A percentile compares a stretch with the other conserved stretches of the same genome.
Evolutionary conservation across 176 grass and related monocot genomes (phyloP).

Genomic region (Cenchrus americanus): DNA sequence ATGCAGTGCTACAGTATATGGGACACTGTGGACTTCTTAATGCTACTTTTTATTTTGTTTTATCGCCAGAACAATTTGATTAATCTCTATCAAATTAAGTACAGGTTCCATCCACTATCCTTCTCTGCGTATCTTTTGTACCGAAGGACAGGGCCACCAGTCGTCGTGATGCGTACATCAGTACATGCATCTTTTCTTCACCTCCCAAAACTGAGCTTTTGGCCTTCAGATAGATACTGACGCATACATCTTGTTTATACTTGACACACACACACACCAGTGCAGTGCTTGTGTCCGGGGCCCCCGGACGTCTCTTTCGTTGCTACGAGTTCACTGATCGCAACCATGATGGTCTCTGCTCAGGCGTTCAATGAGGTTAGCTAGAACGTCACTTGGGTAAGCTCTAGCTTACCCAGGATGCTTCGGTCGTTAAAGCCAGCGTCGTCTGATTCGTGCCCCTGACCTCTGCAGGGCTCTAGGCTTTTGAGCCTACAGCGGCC

Average conservation of each 20-base stretch:
- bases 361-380: slow-evolving; percentile 22
- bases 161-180: not conserved
- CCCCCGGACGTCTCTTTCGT: not conserved
- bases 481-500: slow-evolving; percentile 28
- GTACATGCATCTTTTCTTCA: not conserved
- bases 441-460: slow-evolving; percentile 15
- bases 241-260: not conserved
- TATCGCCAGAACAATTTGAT: not conserved
- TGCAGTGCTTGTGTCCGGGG: not conserved
- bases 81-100: not conserved
- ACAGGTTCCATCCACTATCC: not conserved
- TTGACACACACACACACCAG: not conserved
- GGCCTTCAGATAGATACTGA: not conserved
- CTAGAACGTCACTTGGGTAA: slow-evolving; percentile 32
- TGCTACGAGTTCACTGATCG: not conserved
- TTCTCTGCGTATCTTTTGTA: not conserved
- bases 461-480: not conserved
- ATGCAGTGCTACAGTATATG: not conserved
- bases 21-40: not conserved
- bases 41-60: not conserved
- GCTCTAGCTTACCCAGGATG: slow-evolving; percentile 16
- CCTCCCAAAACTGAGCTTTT: not conserved
- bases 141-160: not conserved
- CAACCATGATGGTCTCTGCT: not conserved
- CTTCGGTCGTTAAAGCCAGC: slow-evolving; percentile 15